These are phyloP conservation scores for Apiospora saccharicola DNA, from an alignment of 2,329 filamentous ascomycete genomes.

Conservation along the genomic window DNA sequence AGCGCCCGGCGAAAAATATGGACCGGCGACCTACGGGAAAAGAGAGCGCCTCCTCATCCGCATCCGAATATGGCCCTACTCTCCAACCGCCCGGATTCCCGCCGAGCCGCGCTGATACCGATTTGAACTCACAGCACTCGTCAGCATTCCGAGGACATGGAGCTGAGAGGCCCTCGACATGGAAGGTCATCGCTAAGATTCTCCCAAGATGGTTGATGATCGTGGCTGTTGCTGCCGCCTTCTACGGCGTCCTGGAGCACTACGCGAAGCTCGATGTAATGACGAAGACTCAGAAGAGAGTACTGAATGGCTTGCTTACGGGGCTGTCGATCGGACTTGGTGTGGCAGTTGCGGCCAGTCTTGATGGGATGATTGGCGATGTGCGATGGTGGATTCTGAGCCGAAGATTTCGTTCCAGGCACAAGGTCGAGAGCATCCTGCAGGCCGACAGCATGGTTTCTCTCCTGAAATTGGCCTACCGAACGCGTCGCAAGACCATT, in stretches of 20 bases:
- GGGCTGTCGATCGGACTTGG: slow-evolving; percentile 51
- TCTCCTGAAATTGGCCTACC: slow-evolving; percentile 38
- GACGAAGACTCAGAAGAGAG: slow-evolving; percentile 44
- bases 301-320: slow-evolving; percentile 54
- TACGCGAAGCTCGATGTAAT: slow-evolving; percentile 42
- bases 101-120: not conserved
- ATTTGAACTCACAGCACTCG: not conserved
- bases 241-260: slow-evolving; percentile 40
- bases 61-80: not conserved
- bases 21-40: not conserved
- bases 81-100: not conserved
- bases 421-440: slow-evolving; percentile 47
- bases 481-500: slow-evolving; percentile 38
- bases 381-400: slow-evolving; percentile 56
- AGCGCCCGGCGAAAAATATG: not conserved
- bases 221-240: slow-evolving; percentile 36
- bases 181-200: slow-evolving; percentile 8
- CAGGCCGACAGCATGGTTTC: slow-evolving; percentile 42
- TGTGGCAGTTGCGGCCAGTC: slow-evolving; percentile 50
- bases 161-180: not conserved
- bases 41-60: not conserved
- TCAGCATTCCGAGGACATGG: not conserved
- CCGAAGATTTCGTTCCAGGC: slow-evolving; percentile 44
- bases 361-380: slow-evolving; percentile 53
- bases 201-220: slow-evolving; percentile 39